Conservation (phyloP, 768 basidiomycete genomes). For the Boletus subparvulus region DNA sequence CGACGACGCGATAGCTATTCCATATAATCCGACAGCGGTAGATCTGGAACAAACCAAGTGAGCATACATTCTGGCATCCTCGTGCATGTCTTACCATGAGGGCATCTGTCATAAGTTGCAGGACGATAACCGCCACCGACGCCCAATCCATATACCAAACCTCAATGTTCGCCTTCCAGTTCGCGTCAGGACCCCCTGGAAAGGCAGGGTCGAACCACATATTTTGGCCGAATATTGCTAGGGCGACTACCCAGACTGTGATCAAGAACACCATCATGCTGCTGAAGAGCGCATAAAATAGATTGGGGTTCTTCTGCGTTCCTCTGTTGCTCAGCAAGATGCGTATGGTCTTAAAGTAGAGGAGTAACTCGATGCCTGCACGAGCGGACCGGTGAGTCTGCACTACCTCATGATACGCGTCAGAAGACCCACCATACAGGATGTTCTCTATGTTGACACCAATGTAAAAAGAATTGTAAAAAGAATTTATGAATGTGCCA, state of each 20-base stretch:
- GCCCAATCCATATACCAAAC: conserved; percentile 30
- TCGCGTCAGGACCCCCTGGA: conserved; percentile 36
- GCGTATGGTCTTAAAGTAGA: conserved; percentile 25
- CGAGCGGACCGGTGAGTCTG: neutral
- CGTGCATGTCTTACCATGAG: neutral
- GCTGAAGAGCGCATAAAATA: conserved; percentile 26
- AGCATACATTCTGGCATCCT: too few relatives aligned
- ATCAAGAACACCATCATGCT: conserved; percentile 27
- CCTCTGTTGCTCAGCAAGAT: conserved; percentile 7
- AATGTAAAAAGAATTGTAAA: conserved; percentile 6
- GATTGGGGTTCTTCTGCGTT: neutral
- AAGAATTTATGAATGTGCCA: conserved; percentile 9
- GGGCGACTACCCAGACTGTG: conserved; percentile 31
- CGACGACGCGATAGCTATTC: neutral
- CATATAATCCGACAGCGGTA: neutral
- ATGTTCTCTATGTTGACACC: conserved; percentile 21
- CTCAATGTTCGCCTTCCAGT: conserved; percentile 27
- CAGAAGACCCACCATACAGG: conserved; percentile 20
- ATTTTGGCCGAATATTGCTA: conserved; percentile 26
- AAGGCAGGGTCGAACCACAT: conserved; percentile 38
- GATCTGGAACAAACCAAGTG: neutral
- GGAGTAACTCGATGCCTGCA: conserved; percentile 23
- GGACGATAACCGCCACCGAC: neutral
- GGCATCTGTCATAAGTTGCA: neutral
- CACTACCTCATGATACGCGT: neutral